These are phyloP conservation scores for Fusarium torulosum DNA, from an alignment of 2,329 filamentous ascomycete species.

Conservation along the genomic window DNA sequence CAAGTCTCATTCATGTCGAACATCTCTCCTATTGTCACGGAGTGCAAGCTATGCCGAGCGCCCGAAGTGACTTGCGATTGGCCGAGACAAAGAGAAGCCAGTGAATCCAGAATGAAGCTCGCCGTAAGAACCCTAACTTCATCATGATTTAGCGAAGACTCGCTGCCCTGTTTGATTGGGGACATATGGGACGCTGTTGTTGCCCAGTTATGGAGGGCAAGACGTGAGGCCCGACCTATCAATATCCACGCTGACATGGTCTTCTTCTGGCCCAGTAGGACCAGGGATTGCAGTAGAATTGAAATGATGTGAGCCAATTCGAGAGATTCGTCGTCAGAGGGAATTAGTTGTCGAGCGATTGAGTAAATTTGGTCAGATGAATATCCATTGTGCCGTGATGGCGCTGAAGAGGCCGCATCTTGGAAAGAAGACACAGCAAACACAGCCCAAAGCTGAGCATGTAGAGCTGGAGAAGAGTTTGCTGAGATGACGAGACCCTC, in stretches of 20 bases:
- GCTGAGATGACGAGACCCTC: conserved; percentile 51
- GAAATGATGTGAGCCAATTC: conserved; percentile 56
- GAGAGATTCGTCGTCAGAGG: conserved; percentile 61
- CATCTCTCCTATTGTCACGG: conserved; percentile 27
- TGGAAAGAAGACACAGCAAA: conserved; percentile 70
- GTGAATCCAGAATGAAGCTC: conserved; percentile 72
- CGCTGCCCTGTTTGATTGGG: conserved; percentile 31
- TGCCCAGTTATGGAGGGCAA: conserved; percentile 52
- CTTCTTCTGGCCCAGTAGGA: conserved; percentile 71
- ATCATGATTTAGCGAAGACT: conserved; percentile 26
- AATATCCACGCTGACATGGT: conserved; percentile 72
- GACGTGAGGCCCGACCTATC: conserved; percentile 70
- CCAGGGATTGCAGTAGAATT: conserved; percentile 69
- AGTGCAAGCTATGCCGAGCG: conserved; percentile 35
- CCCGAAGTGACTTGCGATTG: conserved; percentile 46
- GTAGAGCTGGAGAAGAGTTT: conserved; percentile 53
- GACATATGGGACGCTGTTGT: conserved; percentile 35
- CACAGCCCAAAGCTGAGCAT: conserved; percentile 71
- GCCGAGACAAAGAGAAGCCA: conserved; percentile 65
- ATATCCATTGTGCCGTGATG: conserved; percentile 8
- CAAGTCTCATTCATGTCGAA: conserved; percentile 34
- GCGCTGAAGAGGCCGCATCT: conserved; percentile 51
- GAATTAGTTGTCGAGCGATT: conserved; percentile 63
- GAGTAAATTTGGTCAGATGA: conserved; percentile 59
- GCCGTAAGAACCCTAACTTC: conserved; percentile 57